phyloP scores from a whole-genome alignment of 208 protist genomes.

The Leishmania braziliensis region DNA sequence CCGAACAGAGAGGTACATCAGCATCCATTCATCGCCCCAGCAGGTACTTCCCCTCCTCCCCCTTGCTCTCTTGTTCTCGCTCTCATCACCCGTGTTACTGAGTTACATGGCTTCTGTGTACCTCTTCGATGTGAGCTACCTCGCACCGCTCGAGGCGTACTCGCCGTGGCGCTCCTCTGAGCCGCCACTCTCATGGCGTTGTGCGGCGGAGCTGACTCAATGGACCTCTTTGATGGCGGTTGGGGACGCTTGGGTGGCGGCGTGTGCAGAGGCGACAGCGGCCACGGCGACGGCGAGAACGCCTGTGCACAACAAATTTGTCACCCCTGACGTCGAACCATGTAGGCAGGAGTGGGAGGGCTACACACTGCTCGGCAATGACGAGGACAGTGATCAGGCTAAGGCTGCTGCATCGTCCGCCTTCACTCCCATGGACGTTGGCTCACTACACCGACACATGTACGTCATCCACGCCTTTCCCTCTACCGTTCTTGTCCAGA shows the following conservation, averaged over 20 bases:
- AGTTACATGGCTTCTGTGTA: conserved; percentile 36
- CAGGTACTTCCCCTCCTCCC: neutral
- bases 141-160: neutral
- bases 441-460: neutral
- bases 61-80: neutral
- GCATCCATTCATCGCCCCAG: neutral
- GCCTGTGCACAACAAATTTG: neutral
- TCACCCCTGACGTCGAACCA: neutral
- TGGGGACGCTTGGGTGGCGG: conserved; percentile 16
- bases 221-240: conserved; percentile 23
- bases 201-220: conserved; percentile 35
- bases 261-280: neutral
- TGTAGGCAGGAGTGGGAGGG: neutral
- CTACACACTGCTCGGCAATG: neutral
- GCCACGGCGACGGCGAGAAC: neutral
- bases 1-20: no score
- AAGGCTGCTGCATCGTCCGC: neutral
- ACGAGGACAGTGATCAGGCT: neutral
- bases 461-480: conserved; percentile 18
- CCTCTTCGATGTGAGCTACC: conserved; percentile 32
- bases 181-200: conserved; percentile 32
- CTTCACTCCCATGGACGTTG: neutral
- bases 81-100: neutral
- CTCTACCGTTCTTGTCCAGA: neutral
- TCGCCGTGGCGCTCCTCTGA: neutral